phyloP scores from a whole-genome alignment of 2,329 filamentous ascomycete genomes.

The Hymenoscyphus albidus region DNA sequence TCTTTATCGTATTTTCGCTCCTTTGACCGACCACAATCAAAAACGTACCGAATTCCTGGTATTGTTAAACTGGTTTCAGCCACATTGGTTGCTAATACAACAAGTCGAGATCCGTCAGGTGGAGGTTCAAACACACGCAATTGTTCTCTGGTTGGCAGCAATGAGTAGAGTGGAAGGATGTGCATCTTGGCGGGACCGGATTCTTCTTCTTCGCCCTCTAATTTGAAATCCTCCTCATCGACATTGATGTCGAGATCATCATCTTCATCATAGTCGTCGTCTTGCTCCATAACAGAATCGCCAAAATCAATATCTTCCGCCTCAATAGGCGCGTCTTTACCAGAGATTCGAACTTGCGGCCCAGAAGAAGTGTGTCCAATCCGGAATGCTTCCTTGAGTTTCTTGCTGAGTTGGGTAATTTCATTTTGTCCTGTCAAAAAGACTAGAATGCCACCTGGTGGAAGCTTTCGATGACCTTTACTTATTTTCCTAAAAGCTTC shows the following conservation, averaged over 20 bases:
- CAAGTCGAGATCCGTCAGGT: conserved; percentile 76
- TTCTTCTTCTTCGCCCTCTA: conserved; percentile 59
- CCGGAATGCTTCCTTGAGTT: conserved; percentile 62
- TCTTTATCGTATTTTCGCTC: conserved; percentile 84
- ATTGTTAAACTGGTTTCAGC: conserved; percentile 97
- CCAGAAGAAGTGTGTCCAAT: conserved; percentile 46
- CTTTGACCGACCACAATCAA: conserved; percentile 89
- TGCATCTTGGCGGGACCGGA: conserved; percentile 71
- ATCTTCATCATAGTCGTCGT: conserved; percentile 51
- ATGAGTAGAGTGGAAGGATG: conserved; percentile 88
- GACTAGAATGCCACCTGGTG: conserved; percentile 84
- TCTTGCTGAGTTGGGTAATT: conserved; percentile 78
- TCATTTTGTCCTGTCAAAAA: conserved; percentile 94
- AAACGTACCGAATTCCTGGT: conserved; percentile 90
- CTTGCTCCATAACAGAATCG: conserved; percentile 52
- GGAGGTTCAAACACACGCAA: conserved; percentile 82
- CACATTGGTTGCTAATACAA: conserved; percentile 92
- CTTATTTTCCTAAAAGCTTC: conserved; percentile 86
- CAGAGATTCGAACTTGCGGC: conserved; percentile 70
- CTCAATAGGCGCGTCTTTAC: conserved; percentile 74
- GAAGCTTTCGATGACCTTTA: conserved; percentile 83
- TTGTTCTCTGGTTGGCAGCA: conserved; percentile 86
- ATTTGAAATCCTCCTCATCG: conserved; percentile 48
- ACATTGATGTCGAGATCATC: conserved; percentile 59
- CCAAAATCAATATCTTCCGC: conserved; percentile 85